Percentiles rank a stretch among this genome's conserved stretches.
Conservation (phyloP, 768 basidiomycete species). For the Suillus discolor region DNA sequence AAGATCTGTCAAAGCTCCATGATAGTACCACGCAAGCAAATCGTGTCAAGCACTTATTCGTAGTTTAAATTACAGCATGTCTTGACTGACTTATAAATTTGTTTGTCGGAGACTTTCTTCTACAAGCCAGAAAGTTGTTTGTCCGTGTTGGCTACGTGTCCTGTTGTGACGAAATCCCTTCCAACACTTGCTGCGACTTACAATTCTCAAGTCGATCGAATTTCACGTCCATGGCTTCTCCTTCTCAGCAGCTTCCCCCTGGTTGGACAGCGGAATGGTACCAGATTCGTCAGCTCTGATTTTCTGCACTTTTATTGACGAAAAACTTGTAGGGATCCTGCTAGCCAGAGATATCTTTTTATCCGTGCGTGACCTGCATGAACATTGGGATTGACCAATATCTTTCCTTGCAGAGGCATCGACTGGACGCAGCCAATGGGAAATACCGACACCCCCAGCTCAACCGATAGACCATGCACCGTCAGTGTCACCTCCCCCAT, state of each 20-base stretch:
- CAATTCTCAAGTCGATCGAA: background rate
- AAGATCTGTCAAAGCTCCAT: background rate
- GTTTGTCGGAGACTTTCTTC: background rate
- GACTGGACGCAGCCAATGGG: slow-evolving; percentile 89
- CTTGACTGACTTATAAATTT: background rate
- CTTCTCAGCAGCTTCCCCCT: slow-evolving; percentile 75
- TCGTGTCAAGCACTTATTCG: slow-evolving; percentile 3
- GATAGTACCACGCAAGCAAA: background rate
- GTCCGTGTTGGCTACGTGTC: slow-evolving; percentile 25
- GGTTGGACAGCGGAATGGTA: slow-evolving; percentile 96
- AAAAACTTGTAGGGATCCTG: slow-evolving; percentile 64
- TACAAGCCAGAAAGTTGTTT: slow-evolving; percentile 14
- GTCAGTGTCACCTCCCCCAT: slow-evolving; percentile 46
- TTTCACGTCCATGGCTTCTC: slow-evolving; percentile 42
- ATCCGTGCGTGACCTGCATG: slow-evolving; percentile 62
- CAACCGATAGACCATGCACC: slow-evolving; percentile 43
- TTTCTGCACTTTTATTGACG: background rate
- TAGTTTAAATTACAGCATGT: background rate
- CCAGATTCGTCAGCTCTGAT: slow-evolving; percentile 18
- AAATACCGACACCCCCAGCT: slow-evolving; percentile 55
- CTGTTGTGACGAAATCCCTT: background rate
- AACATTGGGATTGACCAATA: slow-evolving; percentile 10
- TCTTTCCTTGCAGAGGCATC: slow-evolving; percentile 63
- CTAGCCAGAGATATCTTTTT: slow-evolving; percentile 83
- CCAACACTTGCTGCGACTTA: background rate